These are phyloP conservation scores for Boletus fagicola DNA, from an alignment of 768 basidiomycete species.

Conservation along the genomic window DNA sequence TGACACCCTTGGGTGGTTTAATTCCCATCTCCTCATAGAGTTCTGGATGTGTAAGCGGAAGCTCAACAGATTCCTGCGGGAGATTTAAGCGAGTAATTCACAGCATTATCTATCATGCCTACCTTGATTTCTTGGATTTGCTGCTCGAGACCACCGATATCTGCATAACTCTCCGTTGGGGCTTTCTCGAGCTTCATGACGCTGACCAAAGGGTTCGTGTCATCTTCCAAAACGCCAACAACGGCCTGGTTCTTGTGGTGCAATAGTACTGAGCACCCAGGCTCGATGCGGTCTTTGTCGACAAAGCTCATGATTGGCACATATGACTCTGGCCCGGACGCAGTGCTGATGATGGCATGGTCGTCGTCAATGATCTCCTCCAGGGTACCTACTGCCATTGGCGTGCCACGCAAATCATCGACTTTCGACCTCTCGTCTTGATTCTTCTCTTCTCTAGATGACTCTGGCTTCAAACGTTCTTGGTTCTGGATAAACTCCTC, in stretches of 20 bases:
- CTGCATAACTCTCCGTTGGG: slow-evolving; percentile 97
- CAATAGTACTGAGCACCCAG: slow-evolving; percentile 89
- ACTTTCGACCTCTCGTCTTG: slow-evolving; percentile 93
- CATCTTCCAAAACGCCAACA: slow-evolving; percentile 94
- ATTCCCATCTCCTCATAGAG: slow-evolving; percentile 99
- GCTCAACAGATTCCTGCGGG: slow-evolving; percentile 89
- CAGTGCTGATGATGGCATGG: slow-evolving; percentile 97
- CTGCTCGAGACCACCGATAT: slow-evolving; percentile 92
- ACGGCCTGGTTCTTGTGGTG: slow-evolving; percentile 96
- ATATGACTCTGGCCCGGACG: slow-evolving; percentile 94
- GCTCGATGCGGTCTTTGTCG: slow-evolving; percentile 96
- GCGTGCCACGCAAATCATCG: slow-evolving; percentile 90
- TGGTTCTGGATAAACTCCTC: slow-evolving; percentile 94
- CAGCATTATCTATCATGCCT: slow-evolving; percentile 9
- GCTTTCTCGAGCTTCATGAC: slow-evolving; percentile 99
- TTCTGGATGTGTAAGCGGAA: slow-evolving; percentile 96
- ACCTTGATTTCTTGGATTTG: slow-evolving; percentile 99
- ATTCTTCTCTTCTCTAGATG: slow-evolving; percentile 89
- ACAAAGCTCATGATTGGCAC: slow-evolving; percentile 98
- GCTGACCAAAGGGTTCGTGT: slow-evolving; percentile 92
- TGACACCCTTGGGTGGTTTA: slow-evolving; percentile 97
- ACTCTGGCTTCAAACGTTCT: slow-evolving; percentile 84
- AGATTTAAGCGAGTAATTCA: neutral
- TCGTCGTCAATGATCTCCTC: slow-evolving; percentile 98
- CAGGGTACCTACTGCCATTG: slow-evolving; percentile 97